Evolutionary conservation across 352 stramenopile genomes (phyloP), one percentile per base, ranked within the genome.

Genomic region (Phytophthora uliginosa): DNA sequence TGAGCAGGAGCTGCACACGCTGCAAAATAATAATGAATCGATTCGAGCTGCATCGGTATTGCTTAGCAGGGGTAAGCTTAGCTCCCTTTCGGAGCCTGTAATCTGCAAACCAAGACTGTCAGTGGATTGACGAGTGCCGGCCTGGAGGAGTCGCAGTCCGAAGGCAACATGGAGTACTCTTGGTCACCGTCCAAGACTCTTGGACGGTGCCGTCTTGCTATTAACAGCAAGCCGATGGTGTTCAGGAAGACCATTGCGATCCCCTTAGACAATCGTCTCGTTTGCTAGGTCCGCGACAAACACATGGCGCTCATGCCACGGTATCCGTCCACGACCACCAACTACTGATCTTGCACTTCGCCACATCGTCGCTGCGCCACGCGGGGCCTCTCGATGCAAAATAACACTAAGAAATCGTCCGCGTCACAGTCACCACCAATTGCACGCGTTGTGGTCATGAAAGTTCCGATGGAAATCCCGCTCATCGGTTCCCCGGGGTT

Each of bases 401-500:
- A 1, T 2, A 38, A 8, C 52, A 69, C 33, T 69, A 59, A 36
- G 59, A 54, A 74, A 57, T 50, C 38, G n/a, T 47, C 52, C 52
- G 12, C 10, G 6, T 7, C 50, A 24, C 12, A 52, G 7, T 26
- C 13, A 26, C 63, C 40, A 53, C 42, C 20, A 38, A 36, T 9
- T 51, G 45, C 31, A 36, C 63, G 59, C 31, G 18, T 22, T 52
- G 51, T 51, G n/a, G 54, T 17, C 17, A 73, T 64, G 59, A 69
- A 71, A 15, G 59, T 63, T 4, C 62, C 63, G 10, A 72, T 63
- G 63, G n/a, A 72, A 64, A 45, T 76, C 40, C 63, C 69, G 34
- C 55, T 76, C 31, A 59, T 76, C 51, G 45, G 18, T 6, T 76
- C 69, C 34, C 59, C 33, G 3, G 76, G 76, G 0, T 47, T 82